Conservation (phyloP, 257 asterid genomes). For the Fraxinus americana region DNA sequence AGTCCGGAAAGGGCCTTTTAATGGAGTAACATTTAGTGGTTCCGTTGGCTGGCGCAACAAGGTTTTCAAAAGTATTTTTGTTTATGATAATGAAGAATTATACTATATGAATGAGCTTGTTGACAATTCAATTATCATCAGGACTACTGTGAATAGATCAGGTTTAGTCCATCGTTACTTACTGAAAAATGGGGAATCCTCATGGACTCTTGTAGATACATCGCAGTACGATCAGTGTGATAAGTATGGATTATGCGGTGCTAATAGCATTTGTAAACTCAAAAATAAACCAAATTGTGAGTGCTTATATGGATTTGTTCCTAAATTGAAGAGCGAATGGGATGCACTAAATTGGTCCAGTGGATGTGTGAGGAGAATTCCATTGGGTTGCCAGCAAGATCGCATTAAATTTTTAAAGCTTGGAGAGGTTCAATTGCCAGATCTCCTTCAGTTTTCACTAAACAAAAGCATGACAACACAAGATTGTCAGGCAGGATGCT, state of each 20-base stretch:
- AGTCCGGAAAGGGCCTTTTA: not conserved
- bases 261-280: not conserved
- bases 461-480: not conserved
- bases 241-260: not conserved
- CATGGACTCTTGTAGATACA: not conserved
- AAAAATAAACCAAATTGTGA: not conserved
- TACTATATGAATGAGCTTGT: not conserved
- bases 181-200: not conserved
- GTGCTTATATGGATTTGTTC: not conserved
- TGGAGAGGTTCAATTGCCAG: not conserved
- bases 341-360: not conserved
- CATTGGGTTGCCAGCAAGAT: not conserved
- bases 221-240: not conserved
- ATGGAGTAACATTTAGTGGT: not conserved
- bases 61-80: not conserved
- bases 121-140: not conserved
- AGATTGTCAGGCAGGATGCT: slow-evolving; percentile 29
- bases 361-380: not conserved
- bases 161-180: not conserved
- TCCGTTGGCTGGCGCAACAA: not conserved
- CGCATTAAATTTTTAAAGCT: not conserved
- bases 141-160: not conserved
- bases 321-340: not conserved
- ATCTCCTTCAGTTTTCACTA: not conserved
- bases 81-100: not conserved